Conservation (phyloP, 2,329 filamentous ascomycete species). For the Hypoxylon sp. region DNA sequence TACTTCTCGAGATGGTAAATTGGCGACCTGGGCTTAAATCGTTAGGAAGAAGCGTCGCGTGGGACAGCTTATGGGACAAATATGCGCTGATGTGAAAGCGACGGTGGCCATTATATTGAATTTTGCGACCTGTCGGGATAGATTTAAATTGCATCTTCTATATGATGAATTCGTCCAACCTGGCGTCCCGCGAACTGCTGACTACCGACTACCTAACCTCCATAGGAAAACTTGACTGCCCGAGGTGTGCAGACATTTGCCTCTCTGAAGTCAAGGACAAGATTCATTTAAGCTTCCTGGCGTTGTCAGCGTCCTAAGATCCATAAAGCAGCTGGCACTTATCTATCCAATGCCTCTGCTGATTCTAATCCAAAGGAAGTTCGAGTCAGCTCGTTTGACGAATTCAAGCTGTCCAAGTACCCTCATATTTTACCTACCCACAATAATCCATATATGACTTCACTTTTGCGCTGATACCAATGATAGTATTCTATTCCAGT, state of each 20-base stretch:
- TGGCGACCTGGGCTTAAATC: conserved; percentile 32
- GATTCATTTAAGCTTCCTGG: no score
- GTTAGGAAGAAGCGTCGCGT: conserved; percentile 29
- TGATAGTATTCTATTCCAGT: not conserved
- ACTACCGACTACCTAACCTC: no score
- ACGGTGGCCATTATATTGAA: conserved; percentile 2
- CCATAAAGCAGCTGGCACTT: no score
- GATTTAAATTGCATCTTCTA: conserved; percentile 6
- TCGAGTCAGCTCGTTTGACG: no score
- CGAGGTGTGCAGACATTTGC: no score
- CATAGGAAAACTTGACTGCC: no score
- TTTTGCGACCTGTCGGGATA: conserved; percentile 12
- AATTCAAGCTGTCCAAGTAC: no score
- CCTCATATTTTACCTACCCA: no score
- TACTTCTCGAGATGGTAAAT: not conserved
- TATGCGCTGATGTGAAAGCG: conserved; percentile 30
- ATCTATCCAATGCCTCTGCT: no score
- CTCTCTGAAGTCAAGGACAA: no score
- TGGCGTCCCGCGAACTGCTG: not conserved
- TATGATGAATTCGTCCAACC: not conserved
- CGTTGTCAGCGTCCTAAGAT: no score
- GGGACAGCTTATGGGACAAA: conserved; percentile 37
- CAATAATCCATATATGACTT: not conserved
- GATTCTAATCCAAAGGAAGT: no score
- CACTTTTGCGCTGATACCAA: not conserved